Evolutionary conservation across 371 early-diverging fungal genomes (phyloP).

Genomic region (Mortierella sp.): DNA sequence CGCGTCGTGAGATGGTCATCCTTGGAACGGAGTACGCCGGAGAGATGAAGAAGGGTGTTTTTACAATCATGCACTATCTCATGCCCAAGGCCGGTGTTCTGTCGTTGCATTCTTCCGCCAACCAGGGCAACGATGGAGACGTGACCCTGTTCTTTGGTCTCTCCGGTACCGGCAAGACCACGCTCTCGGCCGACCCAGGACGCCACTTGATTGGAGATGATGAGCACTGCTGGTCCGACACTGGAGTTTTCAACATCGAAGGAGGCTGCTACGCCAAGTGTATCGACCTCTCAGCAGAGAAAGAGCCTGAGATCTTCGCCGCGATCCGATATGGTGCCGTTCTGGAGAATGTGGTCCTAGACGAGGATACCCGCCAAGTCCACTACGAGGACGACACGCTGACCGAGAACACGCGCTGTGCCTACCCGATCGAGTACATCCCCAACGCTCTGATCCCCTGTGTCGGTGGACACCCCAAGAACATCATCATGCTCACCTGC

Average conservation of each 20-base stretch:
- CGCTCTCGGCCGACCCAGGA: constrained; percentile 95
- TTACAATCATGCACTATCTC: constrained; percentile 98
- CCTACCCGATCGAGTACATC: constrained; percentile 97
- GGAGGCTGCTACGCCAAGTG: constrained; percentile 99
- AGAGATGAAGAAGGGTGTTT: constrained; percentile 98
- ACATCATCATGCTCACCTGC: constrained; percentile 97
- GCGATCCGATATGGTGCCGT: constrained; percentile 96
- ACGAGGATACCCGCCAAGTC: constrained; percentile 85
- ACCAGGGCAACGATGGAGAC: constrained; percentile 93
- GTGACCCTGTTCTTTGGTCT: constrained; percentile 98
- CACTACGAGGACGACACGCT: constrained; percentile 86
- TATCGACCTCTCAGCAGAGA: constrained; percentile 93
- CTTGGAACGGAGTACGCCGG: constrained; percentile 98
- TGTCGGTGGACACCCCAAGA: constrained; percentile 94
- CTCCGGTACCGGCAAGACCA: constrained; percentile 98
- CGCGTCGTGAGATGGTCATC: constrained; percentile 85
- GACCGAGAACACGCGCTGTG: constrained; percentile 98
- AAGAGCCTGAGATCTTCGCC: constrained; percentile 98
- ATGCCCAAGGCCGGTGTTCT: constrained; percentile 97
- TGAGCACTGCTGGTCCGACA: constrained; percentile 98
- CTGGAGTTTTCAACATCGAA: constrained; percentile 97
- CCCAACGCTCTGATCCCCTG: constrained; percentile 97
- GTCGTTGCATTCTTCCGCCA: constrained; percentile 96
- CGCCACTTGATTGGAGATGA: constrained; percentile 97
- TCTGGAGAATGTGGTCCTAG: constrained; percentile 95